Evolutionary conservation across 1,139 yeast genomes (phyloP).

Genomic region (Yamadazyma dushanensis): DNA sequence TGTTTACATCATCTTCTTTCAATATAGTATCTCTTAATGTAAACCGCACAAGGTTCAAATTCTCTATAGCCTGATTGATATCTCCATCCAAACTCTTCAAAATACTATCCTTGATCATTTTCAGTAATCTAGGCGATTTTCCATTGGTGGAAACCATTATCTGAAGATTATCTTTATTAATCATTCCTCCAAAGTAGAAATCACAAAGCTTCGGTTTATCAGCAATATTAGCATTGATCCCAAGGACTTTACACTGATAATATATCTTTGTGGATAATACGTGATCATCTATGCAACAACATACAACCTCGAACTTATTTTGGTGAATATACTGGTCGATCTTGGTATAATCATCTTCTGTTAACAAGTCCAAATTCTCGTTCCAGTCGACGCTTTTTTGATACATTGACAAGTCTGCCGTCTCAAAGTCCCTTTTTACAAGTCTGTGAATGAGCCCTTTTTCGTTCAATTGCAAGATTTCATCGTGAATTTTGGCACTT

Average conservation of each 20-base stretch:
- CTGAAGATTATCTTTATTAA: conserved; percentile 74
- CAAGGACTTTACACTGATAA: conserved; percentile 52
- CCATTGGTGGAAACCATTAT: conserved; percentile 86
- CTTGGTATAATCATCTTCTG: conserved; percentile 26
- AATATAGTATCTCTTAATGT: conserved; percentile 46
- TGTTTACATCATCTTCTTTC: conserved; percentile 48
- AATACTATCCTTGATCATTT: conserved; percentile 60
- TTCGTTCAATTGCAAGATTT: conserved; percentile 35
- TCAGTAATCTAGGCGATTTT: conserved; percentile 74
- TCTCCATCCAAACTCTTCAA: conserved; percentile 45
- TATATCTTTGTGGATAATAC: conserved; percentile 59
- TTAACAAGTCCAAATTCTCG: conserved; percentile 20
- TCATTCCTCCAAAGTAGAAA: conserved; percentile 82
- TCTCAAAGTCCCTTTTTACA: conserved; percentile 39
- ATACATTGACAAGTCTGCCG: conserved; percentile 52
- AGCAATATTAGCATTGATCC: conserved; percentile 77
- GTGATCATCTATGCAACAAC: conserved; percentile 78
- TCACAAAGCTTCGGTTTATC: conserved; percentile 84
- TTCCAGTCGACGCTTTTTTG: conserved; percentile 21
- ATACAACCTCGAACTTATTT: conserved; percentile 59
- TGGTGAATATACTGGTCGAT: conserved; percentile 35
- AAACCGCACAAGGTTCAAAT: conserved; percentile 59
- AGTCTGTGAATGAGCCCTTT: conserved; percentile 47
- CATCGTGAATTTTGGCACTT: conserved; percentile 39
- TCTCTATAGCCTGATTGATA: conserved; percentile 60